These are phyloP conservation scores for Cucumis melo DNA, from an alignment of 306 rosid species.

Conservation along the genomic window DNA sequence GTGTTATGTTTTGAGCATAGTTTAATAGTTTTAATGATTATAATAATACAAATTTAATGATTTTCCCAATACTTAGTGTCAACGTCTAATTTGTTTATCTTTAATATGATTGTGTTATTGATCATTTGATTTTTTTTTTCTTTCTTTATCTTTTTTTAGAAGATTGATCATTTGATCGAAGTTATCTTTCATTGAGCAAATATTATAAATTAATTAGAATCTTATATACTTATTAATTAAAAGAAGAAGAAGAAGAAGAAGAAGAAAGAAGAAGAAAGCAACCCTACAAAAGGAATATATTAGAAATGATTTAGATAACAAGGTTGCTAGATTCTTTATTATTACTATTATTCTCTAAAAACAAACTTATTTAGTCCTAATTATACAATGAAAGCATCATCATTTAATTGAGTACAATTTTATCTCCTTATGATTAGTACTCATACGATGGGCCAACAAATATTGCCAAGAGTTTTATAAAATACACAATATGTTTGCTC, in stretches of 20 bases:
- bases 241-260: background rate
- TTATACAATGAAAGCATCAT: background rate
- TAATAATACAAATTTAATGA: too few relatives aligned
- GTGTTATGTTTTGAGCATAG: background rate
- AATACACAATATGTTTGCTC: too few relatives aligned
- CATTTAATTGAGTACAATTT: background rate
- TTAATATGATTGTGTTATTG: too few relatives aligned
- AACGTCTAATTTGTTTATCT: too few relatives aligned
- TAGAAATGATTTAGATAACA: background rate
- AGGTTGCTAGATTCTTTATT: too few relatives aligned
- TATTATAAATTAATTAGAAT: background rate
- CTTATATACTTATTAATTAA: too few relatives aligned
- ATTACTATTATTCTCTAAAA: too few relatives aligned
- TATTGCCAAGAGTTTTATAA: too few relatives aligned
- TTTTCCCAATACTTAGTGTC: background rate
- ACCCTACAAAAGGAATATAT: background rate
- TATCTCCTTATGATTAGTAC: background rate
- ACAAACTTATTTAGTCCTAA: background rate
- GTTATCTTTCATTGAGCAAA: background rate
- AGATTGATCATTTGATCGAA: too few relatives aligned
- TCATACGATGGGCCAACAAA: too few relatives aligned
- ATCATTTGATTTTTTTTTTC: too few relatives aligned
- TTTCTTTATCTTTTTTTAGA: too few relatives aligned
- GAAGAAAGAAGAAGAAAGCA: background rate
- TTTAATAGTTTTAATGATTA: background rate